These are phyloP conservation scores for Rubia yunnanensis DNA, from an alignment of 257 asterid genomes.

Conservation along the genomic window DNA sequence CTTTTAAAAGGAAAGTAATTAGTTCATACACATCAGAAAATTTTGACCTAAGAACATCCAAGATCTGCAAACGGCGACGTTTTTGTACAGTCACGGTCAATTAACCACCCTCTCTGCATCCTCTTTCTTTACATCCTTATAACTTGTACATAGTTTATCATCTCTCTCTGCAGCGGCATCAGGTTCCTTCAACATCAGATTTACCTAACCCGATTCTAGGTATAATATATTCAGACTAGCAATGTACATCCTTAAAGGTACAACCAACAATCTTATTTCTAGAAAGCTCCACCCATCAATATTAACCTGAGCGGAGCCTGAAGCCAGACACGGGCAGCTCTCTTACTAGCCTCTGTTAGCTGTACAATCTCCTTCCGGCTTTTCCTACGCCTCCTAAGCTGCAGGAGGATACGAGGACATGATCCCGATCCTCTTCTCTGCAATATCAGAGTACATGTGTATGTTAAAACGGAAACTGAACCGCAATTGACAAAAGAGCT, in stretches of 20 bases:
- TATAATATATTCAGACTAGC: slow-evolving; percentile 31
- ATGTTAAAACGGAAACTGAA: background rate
- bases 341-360: slow-evolving; percentile 55
- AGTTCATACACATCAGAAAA: slow-evolving; percentile 11
- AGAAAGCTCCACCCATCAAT: slow-evolving; percentile 23
- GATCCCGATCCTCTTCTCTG: slow-evolving; percentile 72
- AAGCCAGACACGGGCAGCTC: slow-evolving; percentile 21
- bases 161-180: slow-evolving; percentile 32
- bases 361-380: slow-evolving; percentile 35
- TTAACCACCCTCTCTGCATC: slow-evolving; percentile 11
- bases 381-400: slow-evolving; percentile 26
- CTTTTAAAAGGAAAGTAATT: slow-evolving; percentile 7
- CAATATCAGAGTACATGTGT: slow-evolving; percentile 8
- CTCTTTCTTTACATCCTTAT: slow-evolving; percentile 33
- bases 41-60: slow-evolving; percentile 10
- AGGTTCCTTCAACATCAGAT: slow-evolving; percentile 31
- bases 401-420: slow-evolving; percentile 36
- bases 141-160: slow-evolving; percentile 34
- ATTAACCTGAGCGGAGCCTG: slow-evolving; percentile 19
- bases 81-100: slow-evolving; percentile 26
- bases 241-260: slow-evolving; percentile 43
- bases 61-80: slow-evolving; percentile 24
- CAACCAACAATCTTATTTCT: slow-evolving; percentile 37
- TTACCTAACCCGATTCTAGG: slow-evolving; percentile 36
- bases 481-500: background rate